phyloP scores from a whole-genome alignment of 345 rosid species.

The Euphorbia tirucalli region DNA sequence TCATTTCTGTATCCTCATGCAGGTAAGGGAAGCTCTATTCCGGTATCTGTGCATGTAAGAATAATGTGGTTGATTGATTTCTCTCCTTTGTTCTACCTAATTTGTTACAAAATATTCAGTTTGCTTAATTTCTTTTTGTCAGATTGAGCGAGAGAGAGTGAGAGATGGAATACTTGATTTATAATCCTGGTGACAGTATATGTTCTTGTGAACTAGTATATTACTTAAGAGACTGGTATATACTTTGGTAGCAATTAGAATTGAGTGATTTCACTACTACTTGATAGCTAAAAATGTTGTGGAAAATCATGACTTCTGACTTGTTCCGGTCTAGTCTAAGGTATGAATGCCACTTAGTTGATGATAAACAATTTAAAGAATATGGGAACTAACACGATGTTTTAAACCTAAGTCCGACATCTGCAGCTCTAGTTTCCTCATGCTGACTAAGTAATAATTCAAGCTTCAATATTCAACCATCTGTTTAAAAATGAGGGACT shows the following conservation, averaged over 20 bases:
- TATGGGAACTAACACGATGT: background rate
- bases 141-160: too few species aligned
- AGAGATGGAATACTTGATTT: background rate
- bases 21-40: slow-evolving; percentile 22
- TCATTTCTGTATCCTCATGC: slow-evolving; percentile 35
- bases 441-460: too few species aligned
- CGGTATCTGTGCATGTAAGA: too few species aligned
- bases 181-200: background rate
- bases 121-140: background rate
- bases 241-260: background rate
- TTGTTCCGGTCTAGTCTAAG: background rate
- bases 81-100: background rate
- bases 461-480: background rate
- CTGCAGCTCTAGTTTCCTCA: background rate
- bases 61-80: background rate
- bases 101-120: background rate
- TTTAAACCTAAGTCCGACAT: background rate
- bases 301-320: background rate
- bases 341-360: background rate
- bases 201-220: background rate
- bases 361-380: background rate
- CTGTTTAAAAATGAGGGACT: background rate
- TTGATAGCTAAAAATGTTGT: background rate
- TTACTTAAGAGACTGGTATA: background rate
- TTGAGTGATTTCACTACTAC: background rate